Evolutionary conservation across 2,329 filamentous ascomycete species (phyloP).

Genomic region (Alternaria gaisen): DNA sequence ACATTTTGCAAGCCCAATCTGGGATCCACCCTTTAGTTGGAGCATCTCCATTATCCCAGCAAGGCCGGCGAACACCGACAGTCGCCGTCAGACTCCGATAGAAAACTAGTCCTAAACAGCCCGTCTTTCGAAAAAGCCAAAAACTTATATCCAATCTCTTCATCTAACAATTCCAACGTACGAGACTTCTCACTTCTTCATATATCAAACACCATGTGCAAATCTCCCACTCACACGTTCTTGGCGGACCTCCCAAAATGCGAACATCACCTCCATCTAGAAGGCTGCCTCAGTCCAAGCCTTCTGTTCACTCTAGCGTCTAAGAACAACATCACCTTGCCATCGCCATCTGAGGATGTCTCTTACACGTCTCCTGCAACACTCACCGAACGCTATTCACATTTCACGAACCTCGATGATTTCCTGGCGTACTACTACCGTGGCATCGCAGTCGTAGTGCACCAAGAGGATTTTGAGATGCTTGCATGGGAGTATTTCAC

Average conservation of each 20-base stretch:
- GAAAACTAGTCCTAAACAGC: background rate
- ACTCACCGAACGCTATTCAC: slow-evolving; percentile 70
- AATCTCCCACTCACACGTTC: slow-evolving; percentile 31
- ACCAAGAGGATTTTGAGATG: slow-evolving; percentile 73
- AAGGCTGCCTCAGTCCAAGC: slow-evolving; percentile 75
- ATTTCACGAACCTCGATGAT: slow-evolving; percentile 76
- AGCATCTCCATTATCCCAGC: slow-evolving; percentile 5
- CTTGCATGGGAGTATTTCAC: slow-evolving; percentile 77
- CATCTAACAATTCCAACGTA: background rate
- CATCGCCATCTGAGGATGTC: slow-evolving; percentile 60
- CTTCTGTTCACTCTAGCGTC: slow-evolving; percentile 74
- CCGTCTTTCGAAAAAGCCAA: background rate
- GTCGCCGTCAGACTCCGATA: slow-evolving; percentile 5
- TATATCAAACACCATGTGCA: slow-evolving; percentile 24
- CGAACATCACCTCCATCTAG: slow-evolving; percentile 83
- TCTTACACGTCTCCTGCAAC: slow-evolving; percentile 69
- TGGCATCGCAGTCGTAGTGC: slow-evolving; percentile 74
- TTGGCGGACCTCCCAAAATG: slow-evolving; percentile 71
- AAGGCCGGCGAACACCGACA: slow-evolving; percentile 11
- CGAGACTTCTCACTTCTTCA: background rate
- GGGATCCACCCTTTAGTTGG: background rate
- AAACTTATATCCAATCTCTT: background rate
- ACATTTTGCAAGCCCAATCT: background rate
- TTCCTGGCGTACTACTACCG: slow-evolving; percentile 83
- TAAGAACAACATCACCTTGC: slow-evolving; percentile 70